These are phyloP conservation scores for Pochonia chlamydosporia DNA, from an alignment of 2,329 filamentous ascomycete genomes.

Conservation along the genomic window DNA sequence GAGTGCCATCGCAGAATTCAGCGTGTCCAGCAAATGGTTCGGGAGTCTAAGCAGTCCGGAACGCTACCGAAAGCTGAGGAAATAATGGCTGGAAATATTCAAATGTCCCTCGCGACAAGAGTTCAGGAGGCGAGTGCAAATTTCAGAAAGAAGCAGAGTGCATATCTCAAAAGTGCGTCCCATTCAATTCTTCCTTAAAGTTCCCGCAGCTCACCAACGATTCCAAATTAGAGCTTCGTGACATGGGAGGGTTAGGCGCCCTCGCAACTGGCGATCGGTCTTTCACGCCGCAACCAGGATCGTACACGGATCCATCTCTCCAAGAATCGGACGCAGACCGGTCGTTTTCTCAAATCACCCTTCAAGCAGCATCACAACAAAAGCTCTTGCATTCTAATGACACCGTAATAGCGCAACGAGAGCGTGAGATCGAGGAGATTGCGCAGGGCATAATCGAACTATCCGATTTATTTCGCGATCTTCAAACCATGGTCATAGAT, in stretches of 20 bases:
- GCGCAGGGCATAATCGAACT: constrained; percentile 97
- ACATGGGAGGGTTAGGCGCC: constrained; percentile 55
- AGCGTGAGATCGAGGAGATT: constrained; percentile 96
- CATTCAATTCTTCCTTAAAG: constrained; percentile 5
- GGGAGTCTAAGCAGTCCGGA: constrained; percentile 68
- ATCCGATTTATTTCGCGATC: constrained; percentile 91
- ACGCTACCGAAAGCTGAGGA: constrained; percentile 78
- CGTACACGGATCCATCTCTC: constrained; percentile 77
- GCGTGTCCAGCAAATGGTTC: constrained; percentile 79
- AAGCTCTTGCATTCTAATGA: constrained; percentile 71
- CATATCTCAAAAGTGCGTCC: constrained; percentile 79
- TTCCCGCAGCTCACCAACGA: neutral
- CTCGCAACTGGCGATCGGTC: constrained; percentile 46
- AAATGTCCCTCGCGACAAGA: constrained; percentile 79
- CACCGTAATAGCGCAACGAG: constrained; percentile 79
- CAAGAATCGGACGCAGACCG: constrained; percentile 92
- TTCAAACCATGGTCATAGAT: constrained; percentile 93
- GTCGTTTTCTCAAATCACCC: constrained; percentile 81
- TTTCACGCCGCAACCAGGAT: constrained; percentile 42
- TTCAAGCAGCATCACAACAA: constrained; percentile 71
- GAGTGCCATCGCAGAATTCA: constrained; percentile 86
- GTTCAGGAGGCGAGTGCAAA: constrained; percentile 88
- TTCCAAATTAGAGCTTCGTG: constrained; percentile 59
- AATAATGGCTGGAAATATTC: constrained; percentile 93
- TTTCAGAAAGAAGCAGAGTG: constrained; percentile 96